Evolutionary conservation across 2,329 filamentous ascomycete species (phyloP), one percentile per base, ranked within the genome.

Genomic region (Talaromyces albobiverticillius): DNA sequence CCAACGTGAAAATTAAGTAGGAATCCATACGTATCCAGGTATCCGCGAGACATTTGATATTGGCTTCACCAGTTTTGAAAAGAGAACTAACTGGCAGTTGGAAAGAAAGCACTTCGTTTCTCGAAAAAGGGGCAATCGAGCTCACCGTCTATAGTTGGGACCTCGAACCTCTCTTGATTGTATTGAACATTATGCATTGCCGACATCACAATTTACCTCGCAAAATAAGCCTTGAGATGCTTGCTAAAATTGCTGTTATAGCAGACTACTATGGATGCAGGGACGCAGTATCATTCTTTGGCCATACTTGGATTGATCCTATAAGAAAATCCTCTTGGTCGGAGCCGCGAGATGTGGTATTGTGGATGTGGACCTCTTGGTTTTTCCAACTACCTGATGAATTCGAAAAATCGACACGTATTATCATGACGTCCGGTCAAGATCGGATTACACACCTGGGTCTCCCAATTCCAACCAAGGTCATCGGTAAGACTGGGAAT

Each of bases 281-380:
- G 9, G 59, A 62, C 42, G 58, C 40, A 13, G 48, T 60, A 3
- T 56, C 56, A 20, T 41, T 60, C 2, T 56, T 61, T 23, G 23
- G 47, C 3, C 45, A 57, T 23, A 51, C 53, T 14, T 66, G 63
- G 63, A 53, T 60, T 13, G 48, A 43, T 6, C 7, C 26, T 5
- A n/a, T 56, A 22, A 29, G 41, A 11, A 7, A 2, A 2, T 5
- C 18, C 3, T 14, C 22, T 13, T 42, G 20, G 10, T 23, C 2
- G 3, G 18, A 56, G 22, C 53, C 42, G 3, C 34, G 50, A 16
- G 36, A 49, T n/a, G 31, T 41, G 8, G 16, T 53, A 10, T 13
- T 53, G 16, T 56, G 54, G 54, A 2, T 56, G 11, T 56, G 1
- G 74, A 71, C 18, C 74, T 81, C 45, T 13, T 51, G 40, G 38